These are phyloP conservation scores for Trichoderma sp. DNA, from an alignment of 2,329 filamentous ascomycete species.

Conservation along the genomic window DNA sequence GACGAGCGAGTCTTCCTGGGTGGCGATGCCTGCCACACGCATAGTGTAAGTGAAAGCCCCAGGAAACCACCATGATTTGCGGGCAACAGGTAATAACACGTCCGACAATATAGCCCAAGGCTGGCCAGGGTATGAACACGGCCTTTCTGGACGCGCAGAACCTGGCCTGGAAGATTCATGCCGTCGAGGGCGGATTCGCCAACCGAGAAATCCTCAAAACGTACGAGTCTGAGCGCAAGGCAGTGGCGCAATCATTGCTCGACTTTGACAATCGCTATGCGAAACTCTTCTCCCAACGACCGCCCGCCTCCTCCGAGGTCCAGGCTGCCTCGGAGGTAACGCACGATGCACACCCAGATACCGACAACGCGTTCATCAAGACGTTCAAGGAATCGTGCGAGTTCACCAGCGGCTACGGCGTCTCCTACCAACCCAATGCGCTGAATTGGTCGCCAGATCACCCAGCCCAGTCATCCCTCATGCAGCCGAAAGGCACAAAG, in stretches of 20 bases:
- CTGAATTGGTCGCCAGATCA: conserved; percentile 82
- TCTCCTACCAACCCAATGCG: conserved; percentile 78
- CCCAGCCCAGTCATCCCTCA: conserved; percentile 68
- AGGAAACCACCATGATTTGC: not conserved
- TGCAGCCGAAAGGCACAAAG: conserved; percentile 66
- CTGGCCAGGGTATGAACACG: conserved; percentile 79
- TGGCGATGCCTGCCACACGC: conserved; percentile 78
- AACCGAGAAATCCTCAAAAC: conserved; percentile 74
- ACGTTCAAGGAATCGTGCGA: conserved; percentile 91
- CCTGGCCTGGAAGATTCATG: conserved; percentile 93
- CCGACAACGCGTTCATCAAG: conserved; percentile 76
- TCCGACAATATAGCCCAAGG: conserved; percentile 64
- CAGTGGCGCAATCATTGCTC: conserved; percentile 80
- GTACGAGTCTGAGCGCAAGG: conserved; percentile 83
- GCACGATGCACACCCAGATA: conserved; percentile 32
- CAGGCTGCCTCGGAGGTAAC: conserved; percentile 57
- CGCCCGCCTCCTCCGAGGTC: conserved; percentile 73
- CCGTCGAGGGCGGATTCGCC: conserved; percentile 82
- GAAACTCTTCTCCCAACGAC: conserved; percentile 80
- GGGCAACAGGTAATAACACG: conserved; percentile 41
- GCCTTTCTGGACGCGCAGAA: conserved; percentile 83
- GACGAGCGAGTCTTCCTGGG: conserved; percentile 73
- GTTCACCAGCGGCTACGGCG: conserved; percentile 90
- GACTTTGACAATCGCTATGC: conserved; percentile 89
- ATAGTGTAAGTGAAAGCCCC: conserved; percentile 57